Evolutionary conservation across 192 early-diverging fungal genomes (phyloP).

Genomic region (Coemansia sp.): DNA sequence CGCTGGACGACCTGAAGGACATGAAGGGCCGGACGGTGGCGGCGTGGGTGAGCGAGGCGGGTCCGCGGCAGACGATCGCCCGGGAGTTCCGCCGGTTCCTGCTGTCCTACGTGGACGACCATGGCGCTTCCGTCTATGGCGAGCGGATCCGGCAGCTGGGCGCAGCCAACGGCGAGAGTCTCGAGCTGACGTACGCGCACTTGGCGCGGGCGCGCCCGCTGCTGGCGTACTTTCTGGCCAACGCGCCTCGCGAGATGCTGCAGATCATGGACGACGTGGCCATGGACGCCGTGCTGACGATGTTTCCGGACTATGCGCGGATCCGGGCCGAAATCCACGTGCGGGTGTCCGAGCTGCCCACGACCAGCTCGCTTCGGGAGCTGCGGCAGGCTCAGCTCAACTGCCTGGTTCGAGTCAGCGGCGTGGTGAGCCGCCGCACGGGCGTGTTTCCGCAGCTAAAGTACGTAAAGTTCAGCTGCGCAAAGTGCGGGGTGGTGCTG

Average conservation of each 20-base stretch:
- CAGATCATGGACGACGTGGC: slow-evolving; percentile 92
- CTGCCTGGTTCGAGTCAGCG: slow-evolving; percentile 84
- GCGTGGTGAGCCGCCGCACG: slow-evolving; percentile 90
- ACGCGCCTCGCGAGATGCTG: slow-evolving; percentile 84
- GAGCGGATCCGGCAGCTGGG: slow-evolving; percentile 86
- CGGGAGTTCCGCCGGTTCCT: slow-evolving; percentile 89
- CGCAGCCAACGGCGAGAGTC: slow-evolving; percentile 78
- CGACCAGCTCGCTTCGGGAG: slow-evolving; percentile 81
- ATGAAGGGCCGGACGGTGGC: slow-evolving; percentile 76
- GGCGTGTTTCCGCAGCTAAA: slow-evolving; percentile 97
- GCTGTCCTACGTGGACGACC: slow-evolving; percentile 77
- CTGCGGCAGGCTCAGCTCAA: slow-evolving; percentile 90
- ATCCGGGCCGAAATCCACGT: slow-evolving; percentile 94
- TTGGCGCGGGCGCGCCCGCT: slow-evolving; percentile 74
- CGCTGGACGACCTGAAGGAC: slow-evolving; percentile 76
- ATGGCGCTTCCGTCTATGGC: slow-evolving; percentile 90
- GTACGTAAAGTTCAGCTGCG: slow-evolving; percentile 94
- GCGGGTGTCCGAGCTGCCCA: slow-evolving; percentile 84
- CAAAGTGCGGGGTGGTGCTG: slow-evolving; percentile 85
- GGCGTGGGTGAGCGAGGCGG: slow-evolving; percentile 85
- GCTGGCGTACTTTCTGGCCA: slow-evolving; percentile 85
- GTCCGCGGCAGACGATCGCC: slow-evolving; percentile 76
- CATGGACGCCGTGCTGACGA: slow-evolving; percentile 81
- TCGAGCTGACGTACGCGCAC: slow-evolving; percentile 86
- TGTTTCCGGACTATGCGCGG: slow-evolving; percentile 86